Evolutionary conservation across 306 rosid species (phyloP).

Genomic region (Pyrus bretschneideri): DNA sequence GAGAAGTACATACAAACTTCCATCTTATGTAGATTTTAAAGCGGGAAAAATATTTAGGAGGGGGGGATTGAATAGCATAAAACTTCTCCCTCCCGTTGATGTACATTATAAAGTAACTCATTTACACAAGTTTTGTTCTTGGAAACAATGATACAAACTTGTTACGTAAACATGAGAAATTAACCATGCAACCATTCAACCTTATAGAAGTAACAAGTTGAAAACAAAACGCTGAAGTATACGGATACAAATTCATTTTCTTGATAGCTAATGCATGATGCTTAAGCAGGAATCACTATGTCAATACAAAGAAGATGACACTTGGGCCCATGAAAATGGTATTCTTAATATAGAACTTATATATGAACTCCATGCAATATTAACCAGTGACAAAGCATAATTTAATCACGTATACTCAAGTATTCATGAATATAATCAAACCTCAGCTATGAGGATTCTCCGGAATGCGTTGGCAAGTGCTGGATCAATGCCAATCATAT

Average conservation of each 20-base stretch:
- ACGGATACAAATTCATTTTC: neutral
- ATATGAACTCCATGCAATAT: neutral
- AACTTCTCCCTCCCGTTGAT: neutral
- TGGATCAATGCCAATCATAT: conserved; percentile 93
- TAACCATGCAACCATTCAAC: neutral
- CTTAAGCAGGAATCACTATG: neutral
- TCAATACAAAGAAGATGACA: neutral
- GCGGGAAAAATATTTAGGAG: neutral
- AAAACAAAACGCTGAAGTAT: neutral
- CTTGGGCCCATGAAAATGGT: neutral
- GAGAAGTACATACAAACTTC: neutral
- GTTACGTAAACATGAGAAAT: neutral
- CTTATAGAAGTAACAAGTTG: neutral
- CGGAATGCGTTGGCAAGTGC: conserved; percentile 90
- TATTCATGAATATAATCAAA: conserved; percentile 10
- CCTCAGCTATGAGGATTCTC: conserved; percentile 93
- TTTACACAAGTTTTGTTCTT: too few relatives aligned
- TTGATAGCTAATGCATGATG: neutral
- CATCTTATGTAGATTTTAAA: neutral
- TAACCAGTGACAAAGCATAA: neutral
- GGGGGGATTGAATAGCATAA: neutral
- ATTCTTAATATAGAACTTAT: neutral
- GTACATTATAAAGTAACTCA: too few relatives aligned
- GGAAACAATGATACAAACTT: neutral
- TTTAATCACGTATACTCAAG: neutral